Base-by-base conservation (phyloP, 2,329 filamentous ascomycete species). In the Hirsutella rhossiliensis region DNA sequence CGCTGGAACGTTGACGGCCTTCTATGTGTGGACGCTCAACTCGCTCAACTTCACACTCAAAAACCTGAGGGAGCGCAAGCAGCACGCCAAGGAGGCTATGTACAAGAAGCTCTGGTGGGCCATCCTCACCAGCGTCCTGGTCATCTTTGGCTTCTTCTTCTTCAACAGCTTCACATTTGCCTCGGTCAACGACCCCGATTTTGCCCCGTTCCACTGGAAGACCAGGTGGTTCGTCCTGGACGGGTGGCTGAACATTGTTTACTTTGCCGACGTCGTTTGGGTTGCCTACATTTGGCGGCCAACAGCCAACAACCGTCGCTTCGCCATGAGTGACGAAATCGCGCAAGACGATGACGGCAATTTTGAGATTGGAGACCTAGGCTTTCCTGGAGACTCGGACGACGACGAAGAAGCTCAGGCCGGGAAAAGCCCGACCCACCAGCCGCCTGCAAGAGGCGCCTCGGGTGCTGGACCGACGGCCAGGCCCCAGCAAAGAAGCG, bases 91-190 rank as follows among this genome's bases (percentile, higher is more conserved):
- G 62, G 87, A 89, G 40, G 65, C 78, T 64, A 98, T 98, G 94
- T 98, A 97, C 67, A 89, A 85, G 67, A 94, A 94, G 63, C 78
- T 98, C 13, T 98, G 94, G 89, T 98, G 89, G 89, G 90, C 87
- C 62, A 95, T 98, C 47, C 73, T 98, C 39, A 72, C 78, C 50
- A 94, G 85, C 61, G 94, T 98, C 59, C 68, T 97, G 41, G 87
- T 97, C 54, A 96, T 97, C 54, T 98, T 98, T 55, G 88, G 75
- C 45, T 98, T 98, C 70, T 96, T 98, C 73, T 97, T 98, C 71
- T 82, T 97, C 71, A 97, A 96, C 71, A 94, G 86, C 54, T 88
- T 96, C 64, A 87, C 86, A 1, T 95, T 98, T 61, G 90, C 89
- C 41, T 89, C 88, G 12, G 80, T 81, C 40, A 78, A 76, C 40